Base-by-base conservation (phyloP, 176 grass and related monocot genomes). In the Musa schizocarpa region DNA sequence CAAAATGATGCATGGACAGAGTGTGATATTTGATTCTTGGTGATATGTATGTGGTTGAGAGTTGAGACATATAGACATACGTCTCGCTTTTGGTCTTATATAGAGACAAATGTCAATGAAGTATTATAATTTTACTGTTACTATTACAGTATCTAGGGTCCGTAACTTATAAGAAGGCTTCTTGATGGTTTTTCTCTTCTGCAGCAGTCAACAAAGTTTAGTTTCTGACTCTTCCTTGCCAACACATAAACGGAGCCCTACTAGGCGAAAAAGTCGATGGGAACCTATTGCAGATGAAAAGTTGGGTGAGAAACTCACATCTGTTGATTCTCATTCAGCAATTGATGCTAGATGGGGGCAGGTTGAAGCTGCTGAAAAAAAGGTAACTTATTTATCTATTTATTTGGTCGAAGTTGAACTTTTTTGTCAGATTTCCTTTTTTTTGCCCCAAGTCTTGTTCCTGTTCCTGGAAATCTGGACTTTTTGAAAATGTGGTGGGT, bases 231-330 rank as follows among this genome's bases (percentile, higher is more conserved):
- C 69, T 53, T 64, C 22, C 67, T 91, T 76, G 53, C 69, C 76
- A 25, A 70, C 20, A 69, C 71, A 74, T 79, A 81, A 71, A 66
- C 83, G 83, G 71, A 78, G 83, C 48, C 81, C 81, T 79, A 83
- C 64, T 74, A 88, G 82, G 80, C 84, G 90, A 53, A 98, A 91
- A 90, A 98, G 90, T 80, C 89, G 94, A 74, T 98, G 94, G 94
- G 94, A 93, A 59, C 86, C 94, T 86, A 77, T 83, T 81, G 80
- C 76, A 20, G 88, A 88, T 57, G 87, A 85, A 78, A 87, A 82
- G 11, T 74, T 86, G 82, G 54, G 61, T 43, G 82, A 87, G 74
- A 87, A 88, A 81, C 84, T 72, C 16, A 84, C 90, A 77, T 70
- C 69, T 26, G 11, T 83, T 81, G 71, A 65, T 48, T 87, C 76